These are phyloP conservation scores for Capsella bursapastoris DNA, from an alignment of 345 rosid genomes.

Conservation along the genomic window DNA sequence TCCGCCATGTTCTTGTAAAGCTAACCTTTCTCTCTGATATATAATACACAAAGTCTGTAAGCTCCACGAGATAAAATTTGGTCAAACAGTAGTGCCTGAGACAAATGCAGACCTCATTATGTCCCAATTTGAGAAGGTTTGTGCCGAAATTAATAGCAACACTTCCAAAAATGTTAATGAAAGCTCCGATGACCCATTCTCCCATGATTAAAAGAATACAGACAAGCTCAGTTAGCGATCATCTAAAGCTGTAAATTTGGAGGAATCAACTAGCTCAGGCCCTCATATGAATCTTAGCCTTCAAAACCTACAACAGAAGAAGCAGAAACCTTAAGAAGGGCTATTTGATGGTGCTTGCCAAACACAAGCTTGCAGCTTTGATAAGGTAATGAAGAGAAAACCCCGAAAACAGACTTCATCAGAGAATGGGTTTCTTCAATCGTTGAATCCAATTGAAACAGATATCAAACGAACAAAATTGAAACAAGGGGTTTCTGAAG, in stretches of 20 bases:
- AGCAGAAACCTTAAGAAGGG: slow-evolving; percentile 9
- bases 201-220: slow-evolving; percentile 67
- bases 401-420: too few relatives aligned
- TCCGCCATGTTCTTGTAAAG: slow-evolving; percentile 61
- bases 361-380: slow-evolving; percentile 16
- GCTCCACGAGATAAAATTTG: slow-evolving; percentile 1
- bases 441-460: slow-evolving; percentile 10
- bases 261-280: slow-evolving; percentile 40
- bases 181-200: slow-evolving; percentile 98
- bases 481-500: slow-evolving; percentile 14
- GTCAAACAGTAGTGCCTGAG: neutral
- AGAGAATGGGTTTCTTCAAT: slow-evolving; percentile 12
- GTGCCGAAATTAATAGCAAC: slow-evolving; percentile 99
- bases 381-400: neutral
- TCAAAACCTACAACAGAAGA: slow-evolving; percentile 30
- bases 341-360: neutral
- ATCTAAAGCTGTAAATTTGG: slow-evolving; percentile 39
- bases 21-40: slow-evolving; percentile 78
- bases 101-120: slow-evolving; percentile 68
- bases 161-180: slow-evolving; percentile 92
- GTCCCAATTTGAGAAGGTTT: slow-evolving; percentile 98
- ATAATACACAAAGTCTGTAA: slow-evolving; percentile 34
- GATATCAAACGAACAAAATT: slow-evolving; percentile 17
- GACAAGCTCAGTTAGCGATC: slow-evolving; percentile 45
- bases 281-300: slow-evolving; percentile 34